These are phyloP conservation scores for Forsythia suspensa DNA, from an alignment of 257 asterid species.

Conservation along the genomic window DNA sequence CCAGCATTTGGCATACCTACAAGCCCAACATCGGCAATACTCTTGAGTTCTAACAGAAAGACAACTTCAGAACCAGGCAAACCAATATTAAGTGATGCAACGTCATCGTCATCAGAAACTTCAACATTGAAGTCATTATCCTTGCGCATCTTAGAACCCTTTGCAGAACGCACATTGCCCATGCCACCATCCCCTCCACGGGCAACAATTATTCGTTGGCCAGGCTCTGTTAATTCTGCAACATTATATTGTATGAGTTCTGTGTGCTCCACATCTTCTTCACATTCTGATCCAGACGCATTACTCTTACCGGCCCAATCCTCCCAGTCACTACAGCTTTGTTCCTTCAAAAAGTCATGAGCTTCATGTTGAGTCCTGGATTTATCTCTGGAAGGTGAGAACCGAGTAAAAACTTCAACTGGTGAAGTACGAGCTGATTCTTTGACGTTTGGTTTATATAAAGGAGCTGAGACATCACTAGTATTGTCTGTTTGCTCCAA, in stretches of 20 bases:
- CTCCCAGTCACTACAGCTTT: conserved; percentile 37
- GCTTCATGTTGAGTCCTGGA: conserved; percentile 23
- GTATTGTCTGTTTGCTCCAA: conserved; percentile 18
- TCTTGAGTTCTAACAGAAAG: conserved; percentile 80
- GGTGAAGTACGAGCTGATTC: conserved; percentile 23
- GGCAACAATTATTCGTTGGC: conserved; percentile 73
- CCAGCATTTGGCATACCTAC: conserved; percentile 98
- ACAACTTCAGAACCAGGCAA: conserved; percentile 66
- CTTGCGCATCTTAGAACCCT: conserved; percentile 26
- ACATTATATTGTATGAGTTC: conserved; percentile 56
- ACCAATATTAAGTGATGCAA: conserved; percentile 40
- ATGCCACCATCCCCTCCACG: conserved; percentile 89
- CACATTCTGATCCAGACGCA: conserved; percentile 38
- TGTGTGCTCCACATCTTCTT: conserved; percentile 42
- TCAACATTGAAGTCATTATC: conserved; percentile 29
- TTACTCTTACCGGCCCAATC: conserved; percentile 32
- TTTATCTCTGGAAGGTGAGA: conserved; percentile 29
- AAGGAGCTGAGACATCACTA: conserved; percentile 20
- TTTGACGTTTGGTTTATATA: conserved; percentile 12
- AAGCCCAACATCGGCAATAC: conserved; percentile 93
- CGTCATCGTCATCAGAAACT: conserved; percentile 37
- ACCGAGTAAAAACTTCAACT: conserved; percentile 17
- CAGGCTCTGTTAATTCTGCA: conserved; percentile 80
- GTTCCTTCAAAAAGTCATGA: conserved; percentile 27
- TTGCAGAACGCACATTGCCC: conserved; percentile 55